A percentile compares a stretch with the other conserved stretches of the same genome.
Evolutionary conservation across 176 grass and related monocot species (phyloP).

Genomic region (Phragmites australis): DNA sequence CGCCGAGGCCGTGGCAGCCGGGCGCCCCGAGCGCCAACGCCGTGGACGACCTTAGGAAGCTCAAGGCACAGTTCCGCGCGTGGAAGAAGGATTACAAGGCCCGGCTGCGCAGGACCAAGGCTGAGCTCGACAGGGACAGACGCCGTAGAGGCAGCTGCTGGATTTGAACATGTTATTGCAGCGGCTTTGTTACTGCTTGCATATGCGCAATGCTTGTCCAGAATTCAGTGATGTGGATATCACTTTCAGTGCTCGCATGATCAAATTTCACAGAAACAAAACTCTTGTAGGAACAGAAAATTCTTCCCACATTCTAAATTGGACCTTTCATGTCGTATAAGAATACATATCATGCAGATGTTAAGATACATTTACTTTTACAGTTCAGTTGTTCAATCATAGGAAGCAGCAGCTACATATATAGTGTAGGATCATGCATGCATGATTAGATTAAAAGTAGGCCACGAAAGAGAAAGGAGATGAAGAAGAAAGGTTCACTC

Average conservation of each 20-base stretch:
- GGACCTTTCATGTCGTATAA: no score
- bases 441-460: background rate
- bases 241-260: background rate
- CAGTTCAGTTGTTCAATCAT: constrained; percentile 4
- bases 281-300: background rate
- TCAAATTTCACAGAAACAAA: background rate
- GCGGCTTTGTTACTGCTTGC: background rate
- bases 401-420: background rate
- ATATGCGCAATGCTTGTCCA: no score
- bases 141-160: constrained; percentile 33
- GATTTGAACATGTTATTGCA: constrained; percentile 12
- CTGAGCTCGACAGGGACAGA: constrained; percentile 17
- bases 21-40: background rate
- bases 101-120: constrained; percentile 26
- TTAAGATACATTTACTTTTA: background rate
- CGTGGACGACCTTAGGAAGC: constrained; percentile 29
- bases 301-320: no score
- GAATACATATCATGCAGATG: no score
- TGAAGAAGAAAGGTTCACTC: no score
- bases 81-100: constrained; percentile 63
- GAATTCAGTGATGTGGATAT: background rate
- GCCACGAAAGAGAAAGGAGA: no score
- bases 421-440: background rate
- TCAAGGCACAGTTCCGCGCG: constrained; percentile 43
- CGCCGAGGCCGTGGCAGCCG: background rate